Evolutionary conservation across 441 rosid species (phyloP), one percentile per base, ranked within the genome.

Genomic region (Populus trichocarpa): DNA sequence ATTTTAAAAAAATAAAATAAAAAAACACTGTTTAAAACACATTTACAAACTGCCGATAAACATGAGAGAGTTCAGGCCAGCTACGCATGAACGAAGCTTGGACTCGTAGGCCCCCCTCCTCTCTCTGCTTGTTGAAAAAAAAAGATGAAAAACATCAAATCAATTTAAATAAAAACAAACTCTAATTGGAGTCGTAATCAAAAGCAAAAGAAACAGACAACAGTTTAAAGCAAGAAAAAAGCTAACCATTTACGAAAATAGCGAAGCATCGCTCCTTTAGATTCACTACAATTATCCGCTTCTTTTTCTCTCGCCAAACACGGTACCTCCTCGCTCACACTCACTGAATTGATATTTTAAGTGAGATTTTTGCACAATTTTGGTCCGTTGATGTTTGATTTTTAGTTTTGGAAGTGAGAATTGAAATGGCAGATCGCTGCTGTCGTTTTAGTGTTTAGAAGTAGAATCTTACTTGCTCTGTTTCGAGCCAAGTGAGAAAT

Each of bases 11-110:
- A 30, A 30, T 4, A 30, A 30, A 30, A 30, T 0, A 4, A 30
- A 22, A n/a, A 65, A 22, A 12, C 11, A 46, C 9, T 36, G 33
- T 64, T 28, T 32, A 42, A 64, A 69, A 22, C 57, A 53, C 50
- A 33, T 33, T 33, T 33, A 33, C 36, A 33, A 1, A 33, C 36
- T 6, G 80, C 64, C 78, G 30, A 78, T 12, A 50, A 75, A 79
- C 69, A 68, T 33, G n/a, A 71, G 77, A 14, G 11, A 23, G 75
- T 70, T 81, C 80, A 77, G 78, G 76, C 84, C 81, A 79, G 81
- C 85, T 33, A 59, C 25, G 72, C 77, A 20, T n/a, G 75, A 80
- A 71, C 85, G 81, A 80, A 75, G 82, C 73, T 73, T 79, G 76
- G 84, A 80, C 81, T 81, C 75, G 81, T 32, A 22, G 57, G 38